Evolutionary conservation across 2,329 filamentous ascomycete species (phyloP), one percentile per base, ranked within the genome.

Genomic region (Incumbomyces lentus): DNA sequence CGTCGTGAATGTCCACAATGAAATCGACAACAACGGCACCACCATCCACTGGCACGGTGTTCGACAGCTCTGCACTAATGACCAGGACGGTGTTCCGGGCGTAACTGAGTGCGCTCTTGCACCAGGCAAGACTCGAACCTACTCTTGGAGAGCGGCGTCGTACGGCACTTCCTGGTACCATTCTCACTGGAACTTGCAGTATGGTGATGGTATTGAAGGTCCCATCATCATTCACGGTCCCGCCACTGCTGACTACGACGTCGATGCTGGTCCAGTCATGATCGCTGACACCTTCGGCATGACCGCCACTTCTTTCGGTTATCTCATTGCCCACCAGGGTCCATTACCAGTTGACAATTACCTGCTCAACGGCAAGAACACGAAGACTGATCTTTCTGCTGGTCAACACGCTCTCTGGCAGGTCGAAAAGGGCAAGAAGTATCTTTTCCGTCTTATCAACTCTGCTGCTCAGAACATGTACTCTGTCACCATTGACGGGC

Each of bases 31-130:
- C 18, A 82, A 82, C 50, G 78, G 78, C 29, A 81, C 77, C 6
- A 68, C 68, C 12, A 73, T 82, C 14, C 79, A 83, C 57, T 82
- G 71, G 64, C 79, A 83, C 55, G 80, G 78, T 35, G 60, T 64
- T 51, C 55, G 56, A 26, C 64, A 65, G 32, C 51, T 56, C 2
- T 48, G 57, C n/a, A 64, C 58, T 6, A 62, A 60, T 19, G 51
- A 55, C 34, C 55, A 59, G 26, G 65, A 67, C 47, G 64, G 65
- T 39, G 56, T 60, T 29, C 57, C 59, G 6, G 55, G 57, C 26
- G 50, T 68, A 17, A 67, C 64, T 1, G 64, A 68, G 44, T 68
- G 65, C 40, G 63, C 64, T n/a, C 59, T 60, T 35, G 59, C 63
- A 11, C 64, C 64, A 0, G 59, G 58, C 7, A 49, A 55, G 12